Base-by-base conservation (phyloP, 352 stramenopile genomes). In the Blastocystis sp. region DNA sequence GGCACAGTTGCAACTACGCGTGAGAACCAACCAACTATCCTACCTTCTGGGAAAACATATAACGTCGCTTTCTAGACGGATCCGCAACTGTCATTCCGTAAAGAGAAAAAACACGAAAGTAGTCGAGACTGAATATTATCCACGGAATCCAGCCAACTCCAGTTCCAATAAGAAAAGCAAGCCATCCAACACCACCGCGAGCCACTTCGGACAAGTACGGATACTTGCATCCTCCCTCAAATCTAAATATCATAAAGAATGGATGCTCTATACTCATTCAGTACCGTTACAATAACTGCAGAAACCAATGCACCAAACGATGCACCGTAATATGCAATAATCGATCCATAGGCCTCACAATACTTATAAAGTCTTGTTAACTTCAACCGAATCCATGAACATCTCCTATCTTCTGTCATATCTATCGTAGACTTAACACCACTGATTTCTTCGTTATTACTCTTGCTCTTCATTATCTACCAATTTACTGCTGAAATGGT, bases 161-260 rank as follows among this genome's bases (percentile, higher is more conserved):
- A 29, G 73, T 84, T 68, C 73, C 73, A 20, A 84, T 18, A 43
- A 84, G 68, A 55, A 84, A 84, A 29, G 62, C 20, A n/a, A 66
- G 41, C 73, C 73, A 84, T 15, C 73, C 73, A 7, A 66, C 15
- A 15, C 73, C 73, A 43, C 54, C 53, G 2, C 73, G 73, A 69
- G 73, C 73, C 5, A 84, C 73, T 68, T 84, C 73, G 0, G 73
- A 84, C 3, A 84, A 39, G 55, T 84, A 84, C n/a, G 73, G 73
- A 68, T 84, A 84, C 29, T 84, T 84, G 56, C 73, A 84, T 5
- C 73, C 73, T 50, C 73, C 73, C 53, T 84, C 73, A 84, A 84
- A 84, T 43, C 73, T 84, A 54, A 34, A 45, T 8, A 18, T 66
- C 9, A 66, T 11, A 47, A 84, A 5, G 9, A 4, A 9, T 47